These are phyloP conservation scores for Tremella yokohamensis DNA, from an alignment of 768 basidiomycete genomes.

Conservation along the genomic window DNA sequence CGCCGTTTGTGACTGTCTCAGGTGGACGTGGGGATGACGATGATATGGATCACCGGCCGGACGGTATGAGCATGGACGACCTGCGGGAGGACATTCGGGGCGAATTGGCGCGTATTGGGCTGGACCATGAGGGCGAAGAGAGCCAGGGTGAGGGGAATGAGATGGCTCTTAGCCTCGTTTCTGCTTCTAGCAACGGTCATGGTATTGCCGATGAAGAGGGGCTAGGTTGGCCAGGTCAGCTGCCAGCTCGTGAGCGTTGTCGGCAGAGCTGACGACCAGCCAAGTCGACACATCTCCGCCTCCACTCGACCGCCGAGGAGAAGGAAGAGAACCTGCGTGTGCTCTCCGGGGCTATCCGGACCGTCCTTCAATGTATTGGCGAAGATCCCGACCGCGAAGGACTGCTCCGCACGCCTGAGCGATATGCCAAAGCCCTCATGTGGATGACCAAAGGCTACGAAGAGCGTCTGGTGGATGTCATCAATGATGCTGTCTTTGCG, in stretches of 20 bases:
- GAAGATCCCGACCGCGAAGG: slow-evolving; percentile 97
- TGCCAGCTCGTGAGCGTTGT: slow-evolving; percentile 1
- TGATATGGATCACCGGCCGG: slow-evolving; percentile 36
- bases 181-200: slow-evolving; percentile 6
- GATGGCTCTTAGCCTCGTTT: too few relatives aligned
- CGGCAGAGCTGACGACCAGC: slow-evolving; percentile 55
- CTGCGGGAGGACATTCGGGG: slow-evolving; percentile 30
- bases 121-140: slow-evolving; percentile 28
- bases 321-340: slow-evolving; percentile 67
- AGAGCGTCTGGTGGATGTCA: slow-evolving; percentile 91
- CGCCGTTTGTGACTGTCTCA: slow-evolving; percentile 6
- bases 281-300: slow-evolving; percentile 80
- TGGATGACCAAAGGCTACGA: slow-evolving; percentile 99
- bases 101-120: slow-evolving; percentile 23
- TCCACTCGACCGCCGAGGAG: slow-evolving; percentile 74
- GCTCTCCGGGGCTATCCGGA: slow-evolving; percentile 78
- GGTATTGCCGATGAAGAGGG: slow-evolving; percentile 55
- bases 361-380: slow-evolving; percentile 92
- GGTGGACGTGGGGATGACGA: slow-evolving; percentile 24
- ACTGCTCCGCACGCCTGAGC: slow-evolving; percentile 81
- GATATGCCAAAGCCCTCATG: slow-evolving; percentile 93
- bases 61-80: slow-evolving; percentile 31
- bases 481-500: slow-evolving; percentile 95
- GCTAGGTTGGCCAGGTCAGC: slow-evolving; percentile 85
- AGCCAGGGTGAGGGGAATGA: slow-evolving; percentile 52